Base-by-base conservation (phyloP, 371 early-diverging fungal species). In the Chytridium lagenaria region DNA sequence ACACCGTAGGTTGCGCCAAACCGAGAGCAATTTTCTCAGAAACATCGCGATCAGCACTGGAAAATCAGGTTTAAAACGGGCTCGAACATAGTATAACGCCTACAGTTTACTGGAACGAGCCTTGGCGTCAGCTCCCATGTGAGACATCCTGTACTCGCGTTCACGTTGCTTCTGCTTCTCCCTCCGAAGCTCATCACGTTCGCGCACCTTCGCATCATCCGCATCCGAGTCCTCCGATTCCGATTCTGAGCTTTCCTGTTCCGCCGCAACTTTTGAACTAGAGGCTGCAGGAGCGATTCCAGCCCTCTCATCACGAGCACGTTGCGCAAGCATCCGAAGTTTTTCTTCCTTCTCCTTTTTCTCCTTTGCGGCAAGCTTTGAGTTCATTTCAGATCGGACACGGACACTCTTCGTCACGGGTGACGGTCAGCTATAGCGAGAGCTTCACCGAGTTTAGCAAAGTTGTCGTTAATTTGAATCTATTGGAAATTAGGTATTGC, bases 11-110 rank as follows among this genome's bases (percentile, higher is more conserved):
- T 73, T 95, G 92, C 38, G 97, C 97, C 61, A 96, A 81, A 40
- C 98, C 98, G 66, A 98, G 87, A 1, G 99, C 98, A 73, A 98
- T 93, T 83, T 96, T 97, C 83, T 98, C 99, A 0, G 97, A 96
- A 65, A 98, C 94, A 86, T 98, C 99, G 79, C 99, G 91, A 1
- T 91, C 91, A 75, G 90, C 76, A 37, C 84, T 84, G 61, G 23
- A n/a, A n/a, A n/a, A n/a, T n/a, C n/a, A n/a, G n/a, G n/a, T n/a
- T n/a, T n/a, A n/a, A n/a, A n/a, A n/a, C n/a, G n/a, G n/a, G 36
- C 34, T 28, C 36, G 16, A 63, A 12, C 10, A 26, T 31, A 63
- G 38, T 51, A 37, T 1, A 38, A 52, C 49, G 38, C 19, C n/a
- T 30, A 37, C 36, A 63, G 73, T 40, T 57, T 77, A 75, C 63